These are phyloP conservation scores for Ceriops decandra DNA, from an alignment of 345 rosid species.

Conservation along the genomic window DNA sequence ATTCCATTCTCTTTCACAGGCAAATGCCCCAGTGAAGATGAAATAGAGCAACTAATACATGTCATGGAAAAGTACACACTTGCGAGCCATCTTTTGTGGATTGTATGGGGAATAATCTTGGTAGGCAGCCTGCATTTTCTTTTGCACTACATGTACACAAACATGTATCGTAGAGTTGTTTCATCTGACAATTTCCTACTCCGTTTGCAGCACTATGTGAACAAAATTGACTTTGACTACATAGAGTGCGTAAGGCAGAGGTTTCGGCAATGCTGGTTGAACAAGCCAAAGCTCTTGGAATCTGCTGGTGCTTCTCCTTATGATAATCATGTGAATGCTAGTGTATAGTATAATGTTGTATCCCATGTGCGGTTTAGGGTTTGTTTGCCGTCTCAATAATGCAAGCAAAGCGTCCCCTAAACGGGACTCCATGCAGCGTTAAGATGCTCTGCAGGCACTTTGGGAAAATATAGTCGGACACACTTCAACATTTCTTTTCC, in stretches of 20 bases:
- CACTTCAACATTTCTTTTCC: no score
- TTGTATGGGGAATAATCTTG: conserved; percentile 84
- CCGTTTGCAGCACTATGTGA: conserved; percentile 53
- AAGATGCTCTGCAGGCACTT: no score
- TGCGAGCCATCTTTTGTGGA: conserved; percentile 78
- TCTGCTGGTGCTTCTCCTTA: not conserved
- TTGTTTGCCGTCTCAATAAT: not conserved
- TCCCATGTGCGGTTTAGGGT: not conserved
- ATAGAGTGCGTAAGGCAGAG: conserved; percentile 86
- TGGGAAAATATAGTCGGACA: no score
- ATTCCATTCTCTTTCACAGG: conserved; percentile 26
- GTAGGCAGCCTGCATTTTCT: conserved; percentile 25
- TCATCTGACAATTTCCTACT: not conserved
- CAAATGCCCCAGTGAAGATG: conserved; percentile 34
- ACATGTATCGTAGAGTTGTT: not conserved
- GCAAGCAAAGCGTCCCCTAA: not conserved
- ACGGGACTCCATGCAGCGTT: not conserved
- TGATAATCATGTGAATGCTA: not conserved
- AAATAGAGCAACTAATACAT: conserved; percentile 31
- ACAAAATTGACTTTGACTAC: conserved; percentile 73
- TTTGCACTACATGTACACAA: not conserved
- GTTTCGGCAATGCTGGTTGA: conserved; percentile 71
- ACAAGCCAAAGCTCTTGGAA: conserved; percentile 48
- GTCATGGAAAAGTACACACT: conserved; percentile 60
- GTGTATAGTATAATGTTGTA: not conserved